Percentiles rank a stretch among this genome's conserved stretches.
These are phyloP conservation scores for Penicillium crystallinum DNA, from an alignment of 495 filamentous ascomycete species.

Conservation along the genomic window DNA sequence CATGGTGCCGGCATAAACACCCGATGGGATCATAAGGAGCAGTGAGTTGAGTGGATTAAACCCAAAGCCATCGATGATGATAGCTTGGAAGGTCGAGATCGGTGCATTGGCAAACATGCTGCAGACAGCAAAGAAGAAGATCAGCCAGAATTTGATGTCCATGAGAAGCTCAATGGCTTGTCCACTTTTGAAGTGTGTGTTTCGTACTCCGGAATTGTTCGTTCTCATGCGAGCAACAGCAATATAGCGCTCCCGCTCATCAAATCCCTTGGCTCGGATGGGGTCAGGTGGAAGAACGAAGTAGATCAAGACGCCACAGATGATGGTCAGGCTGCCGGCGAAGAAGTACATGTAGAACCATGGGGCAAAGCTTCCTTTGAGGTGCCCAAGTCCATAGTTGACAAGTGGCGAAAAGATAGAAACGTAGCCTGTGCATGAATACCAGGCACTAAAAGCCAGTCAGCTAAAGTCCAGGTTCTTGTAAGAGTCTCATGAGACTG, in stretches of 20 bases:
- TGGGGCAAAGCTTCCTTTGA: slow-evolving; percentile 15
- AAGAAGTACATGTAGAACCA: slow-evolving; percentile 30
- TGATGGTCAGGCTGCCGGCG: slow-evolving; percentile 20
- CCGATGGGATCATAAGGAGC: not conserved
- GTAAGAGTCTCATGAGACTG: not conserved
- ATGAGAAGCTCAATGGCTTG: slow-evolving; percentile 42
- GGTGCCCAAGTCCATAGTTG: slow-evolving; percentile 25
- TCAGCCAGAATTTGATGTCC: slow-evolving; percentile 44
- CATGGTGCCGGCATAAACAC: not conserved
- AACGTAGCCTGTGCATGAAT: slow-evolving; percentile 24
- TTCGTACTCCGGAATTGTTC: slow-evolving; percentile 44
- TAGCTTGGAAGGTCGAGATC: slow-evolving; percentile 11
- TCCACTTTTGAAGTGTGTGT: slow-evolving; percentile 45
- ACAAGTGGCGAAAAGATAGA: slow-evolving; percentile 22
- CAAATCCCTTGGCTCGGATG: slow-evolving; percentile 35
- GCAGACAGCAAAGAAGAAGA: slow-evolving; percentile 34
- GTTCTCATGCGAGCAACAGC: slow-evolving; percentile 41
- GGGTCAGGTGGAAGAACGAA: slow-evolving; percentile 44
- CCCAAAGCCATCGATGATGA: not conserved
- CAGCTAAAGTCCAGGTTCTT: not conserved
- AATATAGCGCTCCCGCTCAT: slow-evolving; percentile 42
- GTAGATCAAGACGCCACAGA: slow-evolving; percentile 26
- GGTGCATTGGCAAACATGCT: slow-evolving; percentile 42
- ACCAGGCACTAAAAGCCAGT: slow-evolving; percentile 15
- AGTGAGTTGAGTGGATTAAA: not conserved